These are phyloP conservation scores for Pulveroboletus ravenelii DNA, from an alignment of 768 basidiomycete species.

Conservation along the genomic window DNA sequence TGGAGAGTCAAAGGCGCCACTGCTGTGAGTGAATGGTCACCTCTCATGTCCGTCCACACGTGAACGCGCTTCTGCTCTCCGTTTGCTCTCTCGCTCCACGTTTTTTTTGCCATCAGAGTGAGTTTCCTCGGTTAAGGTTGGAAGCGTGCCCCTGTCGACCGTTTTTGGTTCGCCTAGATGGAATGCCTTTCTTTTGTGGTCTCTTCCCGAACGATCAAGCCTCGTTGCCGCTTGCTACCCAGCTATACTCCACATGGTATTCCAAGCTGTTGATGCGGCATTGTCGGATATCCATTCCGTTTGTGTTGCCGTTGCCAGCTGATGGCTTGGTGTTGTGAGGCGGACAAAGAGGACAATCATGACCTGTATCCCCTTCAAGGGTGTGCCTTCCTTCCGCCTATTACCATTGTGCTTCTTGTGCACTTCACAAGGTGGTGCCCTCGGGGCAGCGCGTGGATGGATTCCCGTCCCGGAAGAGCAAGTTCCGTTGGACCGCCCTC, in stretches of 20 bases:
- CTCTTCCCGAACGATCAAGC: background rate
- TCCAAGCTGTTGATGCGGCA: background rate
- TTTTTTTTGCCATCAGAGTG: background rate
- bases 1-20: no score
- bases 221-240: background rate
- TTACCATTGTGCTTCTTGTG: background rate
- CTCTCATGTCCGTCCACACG: no score
- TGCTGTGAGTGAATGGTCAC: background rate
- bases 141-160: background rate
- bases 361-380: background rate
- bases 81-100: no score
- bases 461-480: constrained; percentile 1
- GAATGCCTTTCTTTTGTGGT: background rate
- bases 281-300: background rate
- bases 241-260: background rate
- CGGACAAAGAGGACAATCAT: background rate
- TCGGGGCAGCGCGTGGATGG: background rate
- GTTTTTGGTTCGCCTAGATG: background rate
- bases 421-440: background rate
- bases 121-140: background rate
- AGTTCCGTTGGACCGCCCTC: constrained; percentile 4
- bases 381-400: background rate
- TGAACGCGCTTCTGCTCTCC: no score
- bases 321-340: background rate
- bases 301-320: background rate